A percentile compares a stretch with the other conserved stretches of the same genome.
Evolutionary conservation across 148 eudicot genomes (phyloP).

Genomic region (Amaranthus cruentus): DNA sequence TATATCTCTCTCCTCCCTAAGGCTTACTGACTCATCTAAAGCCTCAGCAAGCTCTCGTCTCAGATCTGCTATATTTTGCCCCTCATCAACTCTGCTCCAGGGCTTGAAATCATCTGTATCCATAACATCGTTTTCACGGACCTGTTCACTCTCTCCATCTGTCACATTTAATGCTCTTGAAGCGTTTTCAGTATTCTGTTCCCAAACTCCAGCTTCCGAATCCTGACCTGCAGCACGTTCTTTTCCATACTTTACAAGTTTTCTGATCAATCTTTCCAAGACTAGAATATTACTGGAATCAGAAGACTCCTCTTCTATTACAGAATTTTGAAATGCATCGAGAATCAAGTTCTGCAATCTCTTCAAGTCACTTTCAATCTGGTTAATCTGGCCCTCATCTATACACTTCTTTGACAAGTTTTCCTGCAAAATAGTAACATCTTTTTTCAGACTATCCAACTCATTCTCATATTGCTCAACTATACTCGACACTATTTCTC

Average conservation of each 20-base stretch:
- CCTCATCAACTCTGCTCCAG: conserved; percentile 30
- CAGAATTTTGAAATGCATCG: conserved; percentile 48
- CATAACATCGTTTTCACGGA: conserved; percentile 19
- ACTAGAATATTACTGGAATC: conserved; percentile 33
- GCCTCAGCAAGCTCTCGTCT: conserved; percentile 53
- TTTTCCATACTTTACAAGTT: conserved; percentile 40
- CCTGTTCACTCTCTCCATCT: conserved; percentile 22
- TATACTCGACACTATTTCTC: conserved; percentile 41
- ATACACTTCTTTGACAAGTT: conserved; percentile 38
- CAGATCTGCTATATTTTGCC: conserved; percentile 34
- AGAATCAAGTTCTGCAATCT: conserved; percentile 51
- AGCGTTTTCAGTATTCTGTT: conserved; percentile 13
- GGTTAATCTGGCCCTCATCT: conserved; percentile 40
- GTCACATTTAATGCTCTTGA: conserved; percentile 11
- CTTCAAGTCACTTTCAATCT: conserved; percentile 48
- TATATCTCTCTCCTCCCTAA: conserved; percentile 59
- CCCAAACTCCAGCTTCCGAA: conserved; percentile 8
- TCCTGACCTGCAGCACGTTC: conserved; percentile 22
- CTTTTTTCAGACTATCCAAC: conserved; percentile 45
- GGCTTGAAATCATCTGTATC: conserved; percentile 26
- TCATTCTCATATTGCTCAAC: conserved; percentile 34
- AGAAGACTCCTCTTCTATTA: conserved; percentile 35
- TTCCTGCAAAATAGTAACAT: conserved; percentile 40
- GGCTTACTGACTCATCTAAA: conserved; percentile 39
- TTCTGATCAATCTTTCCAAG: conserved; percentile 52